phyloP scores from a whole-genome alignment of 176 grass and related monocot genomes.

The Paspalum notatum region DNA sequence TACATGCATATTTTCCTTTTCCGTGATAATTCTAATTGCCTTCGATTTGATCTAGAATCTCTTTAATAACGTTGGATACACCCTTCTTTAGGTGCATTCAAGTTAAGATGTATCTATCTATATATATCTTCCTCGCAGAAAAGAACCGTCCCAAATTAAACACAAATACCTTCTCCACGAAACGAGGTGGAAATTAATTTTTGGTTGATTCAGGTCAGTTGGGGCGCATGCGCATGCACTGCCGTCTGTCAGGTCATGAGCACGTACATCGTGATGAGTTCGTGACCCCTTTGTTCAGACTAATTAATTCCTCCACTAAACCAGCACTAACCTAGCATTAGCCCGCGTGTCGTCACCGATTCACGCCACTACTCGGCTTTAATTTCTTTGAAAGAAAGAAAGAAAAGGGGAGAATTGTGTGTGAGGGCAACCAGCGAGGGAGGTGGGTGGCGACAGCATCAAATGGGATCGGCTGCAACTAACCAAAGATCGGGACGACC shows the following conservation, averaged over 20 bases:
- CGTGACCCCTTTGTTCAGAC: background rate
- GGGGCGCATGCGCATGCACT: background rate
- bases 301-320: background rate
- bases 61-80: too few relatives aligned
- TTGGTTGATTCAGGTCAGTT: background rate
- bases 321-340: background rate
- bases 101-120: background rate
- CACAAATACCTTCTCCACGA: background rate
- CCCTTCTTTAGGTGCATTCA: background rate
- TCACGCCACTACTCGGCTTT: background rate
- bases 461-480: background rate
- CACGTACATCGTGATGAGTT: background rate
- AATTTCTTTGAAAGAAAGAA: background rate
- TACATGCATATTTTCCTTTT: too few relatives aligned
- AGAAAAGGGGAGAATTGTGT: background rate
- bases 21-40: too few relatives aligned
- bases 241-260: background rate
- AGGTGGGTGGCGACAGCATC: background rate
- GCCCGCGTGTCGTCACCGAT: background rate
- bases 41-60: too few relatives aligned
- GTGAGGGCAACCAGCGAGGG: background rate
- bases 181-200: background rate
- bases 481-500: background rate
- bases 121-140: background rate
- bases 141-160: background rate